Evolutionary conservation across 345 rosid genomes (phyloP).

Genomic region (Gossypium rotundifolium): DNA sequence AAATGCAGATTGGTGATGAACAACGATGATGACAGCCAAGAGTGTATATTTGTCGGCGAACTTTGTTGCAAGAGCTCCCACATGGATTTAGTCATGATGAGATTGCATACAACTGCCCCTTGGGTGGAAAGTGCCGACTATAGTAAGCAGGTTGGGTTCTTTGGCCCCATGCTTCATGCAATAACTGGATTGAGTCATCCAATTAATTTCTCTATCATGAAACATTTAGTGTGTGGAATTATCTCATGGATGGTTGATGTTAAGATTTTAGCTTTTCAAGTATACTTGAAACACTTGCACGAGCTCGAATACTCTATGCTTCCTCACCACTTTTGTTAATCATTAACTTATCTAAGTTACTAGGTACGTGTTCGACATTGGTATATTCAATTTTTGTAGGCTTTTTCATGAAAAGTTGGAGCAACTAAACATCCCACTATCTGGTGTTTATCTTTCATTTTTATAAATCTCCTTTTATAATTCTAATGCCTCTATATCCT

Average conservation of each 20-base stretch:
- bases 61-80: slow-evolving; percentile 13
- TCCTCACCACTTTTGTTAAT: slow-evolving; percentile 15
- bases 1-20: slow-evolving; percentile 16
- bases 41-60: slow-evolving; percentile 23
- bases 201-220: slow-evolving; percentile 9
- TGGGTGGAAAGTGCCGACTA: slow-evolving; percentile 20
- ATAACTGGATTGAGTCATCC: slow-evolving; percentile 27
- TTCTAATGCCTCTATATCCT: too few species aligned
- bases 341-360: not conserved
- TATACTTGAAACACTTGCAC: slow-evolving; percentile 15
- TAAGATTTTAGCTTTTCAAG: slow-evolving; percentile 18
- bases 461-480: too few species aligned
- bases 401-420: not conserved
- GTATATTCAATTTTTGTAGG: not conserved
- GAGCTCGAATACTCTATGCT: slow-evolving; percentile 21
- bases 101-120: slow-evolving; percentile 19
- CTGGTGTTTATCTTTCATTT: not conserved
- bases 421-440: not conserved
- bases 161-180: slow-evolving; percentile 16
- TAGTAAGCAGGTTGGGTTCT: slow-evolving; percentile 20
- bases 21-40: slow-evolving; percentile 13
- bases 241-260: slow-evolving; percentile 15
- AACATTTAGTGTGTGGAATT: slow-evolving; percentile 22
- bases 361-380: not conserved
- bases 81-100: slow-evolving; percentile 18